These are phyloP conservation scores for Boletus sp. DNA, from an alignment of 768 basidiomycete species.

Conservation along the genomic window DNA sequence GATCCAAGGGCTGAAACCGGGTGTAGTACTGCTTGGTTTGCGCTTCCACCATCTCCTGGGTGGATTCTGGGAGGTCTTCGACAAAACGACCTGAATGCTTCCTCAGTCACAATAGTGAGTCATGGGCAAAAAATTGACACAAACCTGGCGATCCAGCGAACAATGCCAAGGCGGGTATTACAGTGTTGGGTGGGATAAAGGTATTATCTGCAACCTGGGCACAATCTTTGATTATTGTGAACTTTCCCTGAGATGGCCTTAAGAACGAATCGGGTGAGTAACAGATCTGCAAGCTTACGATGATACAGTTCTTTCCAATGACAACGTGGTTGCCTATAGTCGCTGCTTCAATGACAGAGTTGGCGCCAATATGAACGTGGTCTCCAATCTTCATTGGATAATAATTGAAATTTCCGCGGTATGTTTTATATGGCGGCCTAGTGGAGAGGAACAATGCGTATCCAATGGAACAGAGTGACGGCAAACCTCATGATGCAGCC, in stretches of 20 bases:
- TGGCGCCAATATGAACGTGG: constrained; percentile 91
- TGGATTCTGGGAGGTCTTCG: constrained; percentile 88
- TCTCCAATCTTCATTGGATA: constrained; percentile 98
- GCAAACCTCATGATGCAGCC: constrained; percentile 81
- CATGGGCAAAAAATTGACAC: constrained; percentile 13
- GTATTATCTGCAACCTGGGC: constrained; percentile 87
- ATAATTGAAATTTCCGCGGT: constrained; percentile 90
- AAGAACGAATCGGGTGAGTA: constrained; percentile 1
- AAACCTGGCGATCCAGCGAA: constrained; percentile 90
- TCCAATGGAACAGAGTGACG: neutral
- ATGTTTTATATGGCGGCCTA: constrained; percentile 87
- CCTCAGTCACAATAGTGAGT: constrained; percentile 1
- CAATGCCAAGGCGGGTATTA: constrained; percentile 82
- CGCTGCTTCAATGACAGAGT: constrained; percentile 88
- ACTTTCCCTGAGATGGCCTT: constrained; percentile 69
- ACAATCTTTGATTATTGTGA: constrained; percentile 95
- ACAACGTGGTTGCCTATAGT: constrained; percentile 92
- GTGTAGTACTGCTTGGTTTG: constrained; percentile 84
- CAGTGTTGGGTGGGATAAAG: constrained; percentile 87
- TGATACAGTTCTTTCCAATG: constrained; percentile 94
- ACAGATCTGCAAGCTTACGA: constrained; percentile 51
- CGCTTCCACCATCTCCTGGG: constrained; percentile 87
- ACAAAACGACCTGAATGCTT: constrained; percentile 63
- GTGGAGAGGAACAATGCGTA: neutral
- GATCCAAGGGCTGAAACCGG: constrained; percentile 68